Base-by-base conservation (phyloP, 148 eudicot genomes). In the Dysphania ambrosioides region DNA sequence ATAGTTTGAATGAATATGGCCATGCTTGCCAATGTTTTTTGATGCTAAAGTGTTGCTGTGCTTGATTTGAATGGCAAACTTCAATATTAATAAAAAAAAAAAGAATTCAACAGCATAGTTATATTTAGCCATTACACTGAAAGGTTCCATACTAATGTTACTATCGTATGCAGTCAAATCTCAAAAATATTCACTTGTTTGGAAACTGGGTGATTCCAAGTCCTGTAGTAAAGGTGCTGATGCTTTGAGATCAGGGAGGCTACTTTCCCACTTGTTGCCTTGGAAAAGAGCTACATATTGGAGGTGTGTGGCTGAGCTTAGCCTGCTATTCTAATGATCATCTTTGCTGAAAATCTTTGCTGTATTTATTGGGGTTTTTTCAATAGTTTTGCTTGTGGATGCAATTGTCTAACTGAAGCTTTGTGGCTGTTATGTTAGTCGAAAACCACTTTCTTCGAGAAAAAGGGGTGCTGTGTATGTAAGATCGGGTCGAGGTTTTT, bases 281-380 rank as follows among this genome's bases (percentile, higher is more conserved):
- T 88, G 97, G 96, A 95, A 92, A 87, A 87, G 92, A 88, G 80
- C 92, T 61, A 83, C 88, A 62, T 80, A 84, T 68, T 72, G 89
- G 80, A 89, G 89, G 82, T 86, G 79, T 86, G 82, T 67, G 42
- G 78, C 82, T 59, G 68, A 82, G 69, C 82, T 77, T 84, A 26
- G 63, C 81, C 73, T 71, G 82, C 38, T 47, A 47, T 51, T 74
- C 83, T 62, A 78, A 44, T 68, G 76, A 70, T 77, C 87, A 41
- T 60, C 76, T 38, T 66, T 86, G 74, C 67, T 61, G 13, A 77
- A 86, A 81, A 82, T 89, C 93, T 88, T 78, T 69, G 59, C 72
- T 7, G 18, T 72, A 44, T 65, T 35, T 59, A 68, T 71, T 34
- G 70, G 63, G 41, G 56, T 70, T 6, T 77, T 38, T 72, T 42